Base-by-base conservation (phyloP, 2,329 filamentous ascomycete species). In the Fusarium luffae region DNA sequence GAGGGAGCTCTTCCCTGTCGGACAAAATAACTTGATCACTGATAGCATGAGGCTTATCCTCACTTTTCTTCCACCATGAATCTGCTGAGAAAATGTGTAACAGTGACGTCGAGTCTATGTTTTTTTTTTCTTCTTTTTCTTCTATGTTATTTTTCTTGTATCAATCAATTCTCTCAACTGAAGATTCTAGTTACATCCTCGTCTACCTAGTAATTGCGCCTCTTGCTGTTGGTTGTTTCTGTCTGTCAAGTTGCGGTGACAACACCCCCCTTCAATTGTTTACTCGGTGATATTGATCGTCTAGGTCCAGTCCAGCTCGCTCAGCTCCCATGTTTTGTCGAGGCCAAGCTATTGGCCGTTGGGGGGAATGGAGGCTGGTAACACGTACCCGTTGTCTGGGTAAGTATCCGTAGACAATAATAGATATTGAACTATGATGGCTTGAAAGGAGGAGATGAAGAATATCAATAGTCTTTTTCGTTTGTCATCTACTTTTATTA, bases 341-440 rank as follows among this genome's bases (percentile, higher is more conserved):
- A 63, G 59, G 54, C 57, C 32, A 47, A 21, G n/a, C 32, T 30
- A 62, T 51, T 52, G 52, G 56, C 44, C 37, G 46, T 65, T 64
- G 55, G 60, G 68, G 68, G 64, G 69, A 69, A 71, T 62, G 60
- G 61, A 66, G 65, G 68, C 59, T 63, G 47, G 25, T 62, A 40
- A 27, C 48, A 41, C 60, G 44, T 52, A 43, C 37, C 34, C 34
- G 25, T 60, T 51, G 49, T 41, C 32, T 51, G 49, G 49, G 49
- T 50, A 32, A 46, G 43, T 44, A 13, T 47, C 27, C 5, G 27
- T 30, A 27, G 52, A 54, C 34, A 18, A 42, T 27, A 46, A 46
- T 42, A 47, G 40, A 18, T 27, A 25, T 18, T 34, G 16, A 59
- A 46, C n/a, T 37, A 54, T 59, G 61, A 41, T 58, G 56, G 51